Base-by-base conservation (phyloP, 164 flowering plant genomes). In the Berberis vulgaris region DNA sequence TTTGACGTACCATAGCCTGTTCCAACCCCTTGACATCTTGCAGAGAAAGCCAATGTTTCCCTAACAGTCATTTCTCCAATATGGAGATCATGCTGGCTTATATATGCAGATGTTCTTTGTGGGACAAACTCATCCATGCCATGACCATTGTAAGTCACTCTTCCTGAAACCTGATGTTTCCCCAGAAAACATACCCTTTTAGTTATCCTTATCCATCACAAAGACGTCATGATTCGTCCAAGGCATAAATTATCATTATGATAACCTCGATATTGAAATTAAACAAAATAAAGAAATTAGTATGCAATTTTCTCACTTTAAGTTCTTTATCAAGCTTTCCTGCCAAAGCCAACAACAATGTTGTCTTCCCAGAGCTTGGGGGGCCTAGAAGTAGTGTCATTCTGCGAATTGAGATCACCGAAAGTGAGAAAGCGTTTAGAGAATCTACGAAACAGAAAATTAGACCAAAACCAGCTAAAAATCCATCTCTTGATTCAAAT, bases 121-220 rank as follows among this genome's bases (percentile, higher is more conserved):
- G 89, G 89, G 13, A 84, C 83, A 79, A 86, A 86, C 68, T 86
- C 92, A 49, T 86, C 50, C 82, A 84, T 71, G 44, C 68, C 76
- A 73, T 84, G 87, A 4, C 92, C 92, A 77, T 84, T 86, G 70
- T 84, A 86, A 50, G 82, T 86, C n/a, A 86, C 78, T 54, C 59
- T 76, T 40, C 88, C 88, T 1, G 84, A 80, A 44, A 72, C 70
- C 91, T 83, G 66, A 26, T 26, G 26, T n/a, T 42, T 26, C 26
- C 26, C 26, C 26, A 26, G 11, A 10, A 4, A n/a, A 26, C 44
- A 69, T n/a, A 5, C 41, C 54, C 41, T 41, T 70, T 49, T n/a
- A 43, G 6, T 54, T 44, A 56, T 46, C n/a, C 54, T 10, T 26
- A 26, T 26, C 26, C 26, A 26, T 26, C 26, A 26, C 26, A 26